phyloP scores from a whole-genome alignment of 73 alveolate genomes.

The Paramecium biaurelia region DNA sequence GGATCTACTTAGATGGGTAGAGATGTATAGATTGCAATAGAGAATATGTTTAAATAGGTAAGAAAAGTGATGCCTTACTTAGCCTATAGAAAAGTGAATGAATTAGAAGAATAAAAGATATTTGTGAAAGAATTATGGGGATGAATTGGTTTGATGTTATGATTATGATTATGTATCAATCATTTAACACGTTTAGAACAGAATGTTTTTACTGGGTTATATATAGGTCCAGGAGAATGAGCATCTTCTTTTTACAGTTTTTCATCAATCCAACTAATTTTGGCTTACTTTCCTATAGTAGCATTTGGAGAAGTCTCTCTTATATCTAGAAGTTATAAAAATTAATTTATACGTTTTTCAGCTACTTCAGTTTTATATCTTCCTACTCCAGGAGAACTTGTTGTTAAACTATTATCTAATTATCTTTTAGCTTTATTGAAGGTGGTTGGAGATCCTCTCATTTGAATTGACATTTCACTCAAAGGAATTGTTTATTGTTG shows the following conservation, averaged over 20 bases:
- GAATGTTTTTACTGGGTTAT: slow-evolving; percentile 41
- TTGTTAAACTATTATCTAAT: neutral
- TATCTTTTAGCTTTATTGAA: slow-evolving; percentile 19
- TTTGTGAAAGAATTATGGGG: slow-evolving; percentile 64
- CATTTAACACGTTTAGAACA: slow-evolving; percentile 37
- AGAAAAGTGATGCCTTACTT: slow-evolving; percentile 49
- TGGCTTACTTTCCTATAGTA: slow-evolving; percentile 18
- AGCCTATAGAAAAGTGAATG: slow-evolving; percentile 51
- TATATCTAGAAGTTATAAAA: neutral
- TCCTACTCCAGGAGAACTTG: slow-evolving; percentile 55
- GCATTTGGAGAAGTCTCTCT: slow-evolving; percentile 4
- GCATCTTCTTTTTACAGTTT: slow-evolving; percentile 13
- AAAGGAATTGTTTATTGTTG: neutral
- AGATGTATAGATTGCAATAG: slow-evolving; percentile 23
- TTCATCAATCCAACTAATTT: slow-evolving; percentile 53
- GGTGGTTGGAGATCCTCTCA: slow-evolving; percentile 32
- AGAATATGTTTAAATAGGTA: slow-evolving; percentile 46
- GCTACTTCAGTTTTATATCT: slow-evolving; percentile 8
- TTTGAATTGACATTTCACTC: neutral
- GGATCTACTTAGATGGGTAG: slow-evolving; percentile 56
- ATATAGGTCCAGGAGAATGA: slow-evolving; percentile 43
- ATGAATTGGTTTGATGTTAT: neutral
- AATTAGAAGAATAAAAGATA: slow-evolving; percentile 18
- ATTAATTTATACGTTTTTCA: neutral
- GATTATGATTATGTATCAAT: neutral